A percentile compares a stretch with the other conserved stretches of the same genome.
Conservation (phyloP, 2,329 filamentous ascomycete genomes). For the Sporothrix protearum region DNA sequence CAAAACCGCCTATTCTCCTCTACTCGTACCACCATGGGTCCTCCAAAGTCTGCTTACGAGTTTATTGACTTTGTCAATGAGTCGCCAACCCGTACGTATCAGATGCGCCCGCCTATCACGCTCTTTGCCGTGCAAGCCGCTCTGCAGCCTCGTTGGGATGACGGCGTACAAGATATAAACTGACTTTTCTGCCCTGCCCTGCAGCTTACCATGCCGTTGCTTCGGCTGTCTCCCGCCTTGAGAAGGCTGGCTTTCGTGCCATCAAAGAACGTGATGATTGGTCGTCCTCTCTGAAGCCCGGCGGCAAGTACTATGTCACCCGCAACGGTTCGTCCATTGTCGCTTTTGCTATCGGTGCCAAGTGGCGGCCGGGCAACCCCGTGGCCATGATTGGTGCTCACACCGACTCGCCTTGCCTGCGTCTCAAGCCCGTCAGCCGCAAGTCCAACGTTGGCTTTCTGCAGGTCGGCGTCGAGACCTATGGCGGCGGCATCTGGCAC, state of each 20-base stretch:
- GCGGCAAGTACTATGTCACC: constrained; percentile 94
- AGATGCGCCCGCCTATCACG: background rate
- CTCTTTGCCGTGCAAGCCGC: background rate
- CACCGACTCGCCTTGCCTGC: constrained; percentile 88
- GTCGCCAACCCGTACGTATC: constrained; percentile 77
- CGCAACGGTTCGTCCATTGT: constrained; percentile 89
- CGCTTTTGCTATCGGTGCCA: constrained; percentile 83
- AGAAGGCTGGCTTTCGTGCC: constrained; percentile 78
- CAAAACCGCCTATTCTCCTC: constrained; percentile 24
- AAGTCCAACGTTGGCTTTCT: constrained; percentile 82
- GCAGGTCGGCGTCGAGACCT: constrained; percentile 94
- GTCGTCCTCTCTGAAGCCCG: constrained; percentile 72
- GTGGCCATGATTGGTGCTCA: constrained; percentile 93
- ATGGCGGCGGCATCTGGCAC: constrained; percentile 96
- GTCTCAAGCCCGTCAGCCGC: constrained; percentile 92
- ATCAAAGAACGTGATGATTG: constrained; percentile 91
- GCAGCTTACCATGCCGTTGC: constrained; percentile 91
- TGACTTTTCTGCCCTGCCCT: constrained; percentile 7
- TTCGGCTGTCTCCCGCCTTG: constrained; percentile 69
- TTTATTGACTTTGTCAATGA: constrained; percentile 92
- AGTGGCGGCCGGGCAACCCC: constrained; percentile 88
- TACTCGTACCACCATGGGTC: constrained; percentile 45
- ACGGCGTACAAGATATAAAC: background rate
- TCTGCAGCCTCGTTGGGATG: background rate
- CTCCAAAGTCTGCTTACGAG: constrained; percentile 63